Conservation (phyloP, 1,139 yeast species). For the Pichia kudriavzevii region DNA sequence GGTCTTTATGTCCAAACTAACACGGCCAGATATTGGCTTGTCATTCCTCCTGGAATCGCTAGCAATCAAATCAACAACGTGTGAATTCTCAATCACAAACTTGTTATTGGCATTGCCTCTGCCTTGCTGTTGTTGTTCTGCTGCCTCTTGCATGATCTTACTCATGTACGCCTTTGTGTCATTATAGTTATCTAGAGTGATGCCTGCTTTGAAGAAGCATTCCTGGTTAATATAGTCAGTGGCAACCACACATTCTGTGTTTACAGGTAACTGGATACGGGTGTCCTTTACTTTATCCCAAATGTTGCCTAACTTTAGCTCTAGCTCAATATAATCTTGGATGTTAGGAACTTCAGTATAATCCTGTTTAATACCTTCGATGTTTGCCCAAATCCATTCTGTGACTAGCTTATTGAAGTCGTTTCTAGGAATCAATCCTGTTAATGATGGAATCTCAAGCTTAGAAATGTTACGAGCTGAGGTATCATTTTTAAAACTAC, state of each 20-base stretch:
- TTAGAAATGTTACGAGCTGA: constrained; percentile 17
- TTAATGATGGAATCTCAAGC: constrained; percentile 45
- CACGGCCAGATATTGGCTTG: constrained; percentile 54
- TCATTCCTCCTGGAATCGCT: constrained; percentile 33
- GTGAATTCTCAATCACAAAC: constrained; percentile 28
- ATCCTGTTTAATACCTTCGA: constrained; percentile 47
- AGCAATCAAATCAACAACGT: constrained; percentile 25
- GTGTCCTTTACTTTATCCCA: constrained; percentile 58
- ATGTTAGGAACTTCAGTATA: constrained; percentile 23
- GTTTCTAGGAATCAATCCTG: constrained; percentile 74
- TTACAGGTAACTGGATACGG: constrained; percentile 62
- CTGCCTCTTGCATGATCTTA: constrained; percentile 33
- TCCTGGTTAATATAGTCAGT: constrained; percentile 45
- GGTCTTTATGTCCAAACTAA: constrained; percentile 60
- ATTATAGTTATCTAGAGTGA: constrained; percentile 60
- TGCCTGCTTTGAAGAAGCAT: constrained; percentile 61
- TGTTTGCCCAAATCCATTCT: constrained; percentile 83
- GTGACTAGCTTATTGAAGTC: constrained; percentile 76
- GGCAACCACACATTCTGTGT: constrained; percentile 65
- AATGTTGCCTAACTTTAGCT: constrained; percentile 73
- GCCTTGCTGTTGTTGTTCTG: constrained; percentile 13
- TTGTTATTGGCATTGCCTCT: constrained; percentile 23
- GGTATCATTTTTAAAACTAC: constrained; percentile 11
- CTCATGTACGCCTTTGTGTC: constrained; percentile 52
- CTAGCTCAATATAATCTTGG: constrained; percentile 64